Evolutionary conservation across 1,284 basidiomycete species (phyloP).

Genomic region (Trametes versicolor): DNA sequence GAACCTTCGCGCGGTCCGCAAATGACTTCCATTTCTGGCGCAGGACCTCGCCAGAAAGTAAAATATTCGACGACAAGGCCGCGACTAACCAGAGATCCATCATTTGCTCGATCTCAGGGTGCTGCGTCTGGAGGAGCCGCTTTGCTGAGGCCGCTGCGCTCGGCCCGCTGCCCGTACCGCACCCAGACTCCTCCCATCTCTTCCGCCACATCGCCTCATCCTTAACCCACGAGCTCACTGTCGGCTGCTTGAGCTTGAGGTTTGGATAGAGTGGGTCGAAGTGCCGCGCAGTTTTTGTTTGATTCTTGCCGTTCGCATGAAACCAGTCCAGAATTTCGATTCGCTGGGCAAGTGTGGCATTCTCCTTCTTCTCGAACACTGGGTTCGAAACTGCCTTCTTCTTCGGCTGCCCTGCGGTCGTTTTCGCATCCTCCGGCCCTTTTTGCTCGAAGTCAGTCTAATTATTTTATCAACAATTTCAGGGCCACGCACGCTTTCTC

Average conservation of each 20-base stretch:
- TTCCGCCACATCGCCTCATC: conserved; percentile 5
- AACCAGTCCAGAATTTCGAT: conserved; percentile 13
- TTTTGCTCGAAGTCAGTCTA: not conserved
- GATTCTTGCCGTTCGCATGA: conserved; percentile 9
- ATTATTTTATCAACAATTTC: not conserved
- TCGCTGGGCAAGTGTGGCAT: not conserved
- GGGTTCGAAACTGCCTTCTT: not conserved
- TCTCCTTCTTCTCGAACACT: conserved; percentile 6
- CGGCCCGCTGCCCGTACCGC: not conserved
- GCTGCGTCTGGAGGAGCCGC: not conserved
- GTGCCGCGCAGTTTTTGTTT: conserved; percentile 2
- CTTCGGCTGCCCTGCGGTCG: not conserved
- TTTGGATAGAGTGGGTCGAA: conserved; percentile 5
- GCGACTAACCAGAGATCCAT: not conserved
- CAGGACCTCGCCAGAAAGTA: not conserved
- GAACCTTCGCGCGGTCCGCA: conserved; percentile 19
- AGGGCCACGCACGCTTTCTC: not conserved
- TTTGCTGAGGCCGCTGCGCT: not conserved
- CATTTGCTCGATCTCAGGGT: not conserved
- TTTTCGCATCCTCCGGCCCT: not conserved
- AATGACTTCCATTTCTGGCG: conserved; percentile 4
- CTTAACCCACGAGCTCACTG: conserved; percentile 6
- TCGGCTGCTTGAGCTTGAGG: conserved; percentile 8
- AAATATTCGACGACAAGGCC: not conserved
- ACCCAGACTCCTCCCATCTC: not conserved